Conservation (phyloP, 2,329 filamentous ascomycete genomes). For the Rhynchosporium agropyri region DNA sequence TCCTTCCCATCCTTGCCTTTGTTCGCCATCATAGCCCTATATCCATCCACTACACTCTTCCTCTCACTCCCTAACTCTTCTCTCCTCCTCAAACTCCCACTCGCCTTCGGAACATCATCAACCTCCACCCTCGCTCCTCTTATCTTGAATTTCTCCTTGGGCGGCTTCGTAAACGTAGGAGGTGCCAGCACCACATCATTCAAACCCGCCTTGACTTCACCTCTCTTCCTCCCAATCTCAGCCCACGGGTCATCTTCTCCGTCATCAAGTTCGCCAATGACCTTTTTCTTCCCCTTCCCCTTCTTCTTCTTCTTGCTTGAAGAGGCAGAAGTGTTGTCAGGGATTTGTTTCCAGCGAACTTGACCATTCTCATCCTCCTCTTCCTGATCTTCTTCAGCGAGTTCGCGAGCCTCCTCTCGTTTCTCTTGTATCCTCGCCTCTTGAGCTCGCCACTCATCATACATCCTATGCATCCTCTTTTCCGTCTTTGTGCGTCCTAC, state of each 20-base stretch:
- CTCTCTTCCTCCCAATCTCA: slow-evolving; percentile 37
- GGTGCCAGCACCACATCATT: slow-evolving; percentile 43
- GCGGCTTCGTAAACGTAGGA: slow-evolving; percentile 40
- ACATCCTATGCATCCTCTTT: slow-evolving; percentile 77
- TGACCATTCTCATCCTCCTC: slow-evolving; percentile 40
- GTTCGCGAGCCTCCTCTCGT: slow-evolving; percentile 37
- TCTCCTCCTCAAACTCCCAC: slow-evolving; percentile 70
- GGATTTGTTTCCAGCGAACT: slow-evolving; percentile 54
- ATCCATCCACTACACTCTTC: slow-evolving; percentile 71
- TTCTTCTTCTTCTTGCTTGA: slow-evolving; percentile 43
- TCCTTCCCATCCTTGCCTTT: slow-evolving; percentile 2
- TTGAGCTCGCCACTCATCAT: slow-evolving; percentile 74
- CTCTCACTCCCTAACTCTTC: slow-evolving; percentile 73
- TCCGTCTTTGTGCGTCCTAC: slow-evolving; percentile 79
- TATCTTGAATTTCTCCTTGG: slow-evolving; percentile 46
- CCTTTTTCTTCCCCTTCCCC: slow-evolving; percentile 38
- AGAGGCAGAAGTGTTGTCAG: slow-evolving; percentile 52
- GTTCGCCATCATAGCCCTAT: slow-evolving; percentile 69
- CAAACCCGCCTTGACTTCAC: slow-evolving; percentile 43
- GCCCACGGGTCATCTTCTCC: slow-evolving; percentile 44
- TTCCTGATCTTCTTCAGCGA: slow-evolving; percentile 37
- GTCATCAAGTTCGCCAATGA: slow-evolving; percentile 48
- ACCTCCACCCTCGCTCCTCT: slow-evolving; percentile 67
- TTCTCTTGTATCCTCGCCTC: slow-evolving; percentile 53
- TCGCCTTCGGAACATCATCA: slow-evolving; percentile 67